A percentile compares a stretch with the other conserved stretches of the same genome.
Evolutionary conservation across 148 eudicot species (phyloP).

Genomic region (Chenopodium berlandieri): DNA sequence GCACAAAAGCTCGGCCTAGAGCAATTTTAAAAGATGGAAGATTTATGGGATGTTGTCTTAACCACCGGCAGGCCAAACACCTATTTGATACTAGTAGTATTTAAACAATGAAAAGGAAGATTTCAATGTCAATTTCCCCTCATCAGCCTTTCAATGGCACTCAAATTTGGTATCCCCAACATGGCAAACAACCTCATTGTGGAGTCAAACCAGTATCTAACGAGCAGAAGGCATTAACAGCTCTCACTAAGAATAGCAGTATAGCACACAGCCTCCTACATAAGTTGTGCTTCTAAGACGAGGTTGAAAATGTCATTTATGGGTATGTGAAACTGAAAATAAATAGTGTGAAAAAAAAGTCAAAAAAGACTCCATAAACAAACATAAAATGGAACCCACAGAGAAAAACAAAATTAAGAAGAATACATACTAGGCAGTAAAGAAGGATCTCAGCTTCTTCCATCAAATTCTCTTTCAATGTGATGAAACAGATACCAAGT

Average conservation of each 20-base stretch:
- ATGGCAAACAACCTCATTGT: not conserved
- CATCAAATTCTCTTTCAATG: not conserved
- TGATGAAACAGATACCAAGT: not conserved
- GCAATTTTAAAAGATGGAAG: not conserved
- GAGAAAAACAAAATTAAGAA: not conserved
- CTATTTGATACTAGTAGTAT: not conserved
- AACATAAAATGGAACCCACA: not conserved
- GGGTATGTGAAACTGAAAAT: not conserved
- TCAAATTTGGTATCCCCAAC: not conserved
- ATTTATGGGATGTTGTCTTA: not conserved
- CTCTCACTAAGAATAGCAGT: not conserved
- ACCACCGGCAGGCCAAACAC: not conserved
- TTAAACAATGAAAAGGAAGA: not conserved
- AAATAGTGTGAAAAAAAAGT: not conserved
- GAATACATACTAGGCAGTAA: not conserved
- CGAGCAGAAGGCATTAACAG: not conserved
- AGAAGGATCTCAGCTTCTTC: slow-evolving; percentile 14
- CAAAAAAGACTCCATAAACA: not conserved
- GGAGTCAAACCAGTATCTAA: not conserved
- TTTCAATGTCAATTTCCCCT: not conserved
- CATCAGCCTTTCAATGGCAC: not conserved
- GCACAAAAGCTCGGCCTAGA: not conserved
- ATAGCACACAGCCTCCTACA: not conserved
- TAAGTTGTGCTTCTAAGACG: not conserved
- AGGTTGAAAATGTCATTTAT: not conserved